A percentile compares a stretch with the other conserved stretches of the same genome.
Conservation (phyloP, 345 rosid genomes). For the Populus davidiana region DNA sequence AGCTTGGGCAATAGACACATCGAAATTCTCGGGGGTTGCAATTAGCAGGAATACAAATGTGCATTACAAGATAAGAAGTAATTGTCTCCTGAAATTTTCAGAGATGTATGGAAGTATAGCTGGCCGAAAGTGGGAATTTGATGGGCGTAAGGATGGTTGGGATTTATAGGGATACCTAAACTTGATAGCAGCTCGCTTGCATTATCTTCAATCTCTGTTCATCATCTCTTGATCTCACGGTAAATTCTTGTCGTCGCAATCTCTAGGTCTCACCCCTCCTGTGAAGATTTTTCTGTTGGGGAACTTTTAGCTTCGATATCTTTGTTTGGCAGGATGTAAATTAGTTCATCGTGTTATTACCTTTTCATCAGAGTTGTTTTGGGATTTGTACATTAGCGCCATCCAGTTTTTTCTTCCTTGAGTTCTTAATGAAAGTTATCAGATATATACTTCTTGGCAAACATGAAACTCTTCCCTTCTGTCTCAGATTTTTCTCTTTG, state of each 20-base stretch:
- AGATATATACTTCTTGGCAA: background rate
- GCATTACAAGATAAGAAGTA: constrained; percentile 71
- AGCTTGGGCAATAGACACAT: constrained; percentile 77
- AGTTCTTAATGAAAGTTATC: background rate
- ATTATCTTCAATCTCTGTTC: background rate
- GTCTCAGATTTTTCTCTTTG: background rate
- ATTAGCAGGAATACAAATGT: constrained; percentile 70
- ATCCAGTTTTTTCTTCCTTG: background rate
- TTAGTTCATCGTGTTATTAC: constrained; percentile 4
- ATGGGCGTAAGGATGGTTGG: constrained; percentile 81
- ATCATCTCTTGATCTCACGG: background rate
- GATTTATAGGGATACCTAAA: constrained; percentile 49
- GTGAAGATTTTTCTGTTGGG: constrained; percentile 24
- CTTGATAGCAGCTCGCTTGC: background rate
- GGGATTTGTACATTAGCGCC: background rate
- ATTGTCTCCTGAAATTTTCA: constrained; percentile 59
- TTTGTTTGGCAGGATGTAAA: constrained; percentile 19
- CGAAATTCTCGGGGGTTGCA: constrained; percentile 78
- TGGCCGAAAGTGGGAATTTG: constrained; percentile 55
- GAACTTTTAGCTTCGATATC: background rate
- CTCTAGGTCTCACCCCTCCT: constrained; percentile 6
- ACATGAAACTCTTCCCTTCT: background rate
- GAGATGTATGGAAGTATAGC: constrained; percentile 68
- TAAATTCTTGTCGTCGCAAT: constrained; percentile 14
- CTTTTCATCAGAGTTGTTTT: constrained; percentile 7